Evolutionary conservation across 345 rosid species (phyloP).

Genomic region (Citrus reticulata): DNA sequence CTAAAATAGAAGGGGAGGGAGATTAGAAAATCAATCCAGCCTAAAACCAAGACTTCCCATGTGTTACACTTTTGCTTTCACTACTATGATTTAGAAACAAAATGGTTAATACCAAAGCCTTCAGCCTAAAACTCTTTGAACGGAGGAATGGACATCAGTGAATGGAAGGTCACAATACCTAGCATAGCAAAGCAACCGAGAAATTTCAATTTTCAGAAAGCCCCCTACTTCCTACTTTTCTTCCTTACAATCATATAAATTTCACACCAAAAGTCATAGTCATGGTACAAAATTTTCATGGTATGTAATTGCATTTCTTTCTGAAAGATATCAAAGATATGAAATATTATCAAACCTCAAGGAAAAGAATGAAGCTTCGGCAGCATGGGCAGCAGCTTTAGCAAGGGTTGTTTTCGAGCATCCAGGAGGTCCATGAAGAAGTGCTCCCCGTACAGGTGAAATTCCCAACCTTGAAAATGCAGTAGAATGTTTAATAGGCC

Average conservation of each 20-base stretch:
- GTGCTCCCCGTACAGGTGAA: constrained; percentile 81
- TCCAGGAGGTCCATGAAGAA: constrained; percentile 97
- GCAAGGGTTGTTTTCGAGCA: constrained; percentile 99
- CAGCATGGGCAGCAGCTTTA: constrained; percentile 91
- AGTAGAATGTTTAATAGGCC: constrained; percentile 86
- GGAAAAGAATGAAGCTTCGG: constrained; percentile 90
- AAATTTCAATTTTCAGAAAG: neutral
- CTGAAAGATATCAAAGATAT: neutral
- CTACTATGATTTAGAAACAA: neutral
- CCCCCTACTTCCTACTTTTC: neutral
- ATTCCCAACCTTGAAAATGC: constrained; percentile 71
- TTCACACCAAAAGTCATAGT: neutral
- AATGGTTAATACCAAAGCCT: neutral
- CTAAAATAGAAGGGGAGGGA: neutral
- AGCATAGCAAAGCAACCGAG: neutral
- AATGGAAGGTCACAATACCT: neutral
- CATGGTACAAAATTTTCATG: neutral
- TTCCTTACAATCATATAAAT: neutral
- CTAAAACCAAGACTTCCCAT: neutral
- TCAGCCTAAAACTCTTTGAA: neutral
- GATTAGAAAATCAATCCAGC: neutral
- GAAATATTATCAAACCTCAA: constrained; percentile 48
- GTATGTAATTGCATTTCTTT: neutral
- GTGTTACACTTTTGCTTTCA: neutral
- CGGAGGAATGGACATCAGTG: neutral